Percentiles rank a stretch among this genome's conserved stretches.
Conservation (phyloP, 257 asterid species). For the Gentiana macrophylla region DNA sequence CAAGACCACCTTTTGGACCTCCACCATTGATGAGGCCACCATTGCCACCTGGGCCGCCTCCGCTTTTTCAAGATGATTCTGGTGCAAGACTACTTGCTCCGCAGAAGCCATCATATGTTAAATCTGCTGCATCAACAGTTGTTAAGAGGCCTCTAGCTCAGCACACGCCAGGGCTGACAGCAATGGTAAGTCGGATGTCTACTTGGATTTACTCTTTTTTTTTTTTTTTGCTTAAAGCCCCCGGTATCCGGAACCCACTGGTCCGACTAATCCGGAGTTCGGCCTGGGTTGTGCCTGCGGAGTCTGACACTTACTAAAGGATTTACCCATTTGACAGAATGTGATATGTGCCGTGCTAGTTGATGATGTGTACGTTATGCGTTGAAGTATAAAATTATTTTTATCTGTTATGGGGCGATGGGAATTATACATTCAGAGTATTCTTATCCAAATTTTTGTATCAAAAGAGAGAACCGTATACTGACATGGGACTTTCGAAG, state of each 20-base stretch:
- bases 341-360: background rate
- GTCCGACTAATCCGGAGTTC: too few relatives aligned
- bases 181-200: slow-evolving; percentile 64
- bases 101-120: slow-evolving; percentile 84
- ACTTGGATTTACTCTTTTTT: background rate
- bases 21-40: slow-evolving; percentile 86
- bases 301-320: too few relatives aligned
- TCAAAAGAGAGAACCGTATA: too few relatives aligned
- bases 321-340: background rate
- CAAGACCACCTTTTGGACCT: slow-evolving; percentile 76
- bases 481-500: too few relatives aligned
- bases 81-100: slow-evolving; percentile 35
- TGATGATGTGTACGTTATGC: background rate
- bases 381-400: background rate
- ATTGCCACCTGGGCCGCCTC: slow-evolving; percentile 98
- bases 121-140: slow-evolving; percentile 97
- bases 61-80: slow-evolving; percentile 44
- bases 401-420: background rate
- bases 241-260: too few relatives aligned
- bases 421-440: too few relatives aligned
- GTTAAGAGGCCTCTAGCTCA: slow-evolving; percentile 99
- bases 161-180: slow-evolving; percentile 97
- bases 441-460: too few relatives aligned
- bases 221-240: too few relatives aligned
- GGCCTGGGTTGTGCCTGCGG: too few relatives aligned